Base-by-base conservation (phyloP, 306 rosid genomes). In the Clitoria ternatea region DNA sequence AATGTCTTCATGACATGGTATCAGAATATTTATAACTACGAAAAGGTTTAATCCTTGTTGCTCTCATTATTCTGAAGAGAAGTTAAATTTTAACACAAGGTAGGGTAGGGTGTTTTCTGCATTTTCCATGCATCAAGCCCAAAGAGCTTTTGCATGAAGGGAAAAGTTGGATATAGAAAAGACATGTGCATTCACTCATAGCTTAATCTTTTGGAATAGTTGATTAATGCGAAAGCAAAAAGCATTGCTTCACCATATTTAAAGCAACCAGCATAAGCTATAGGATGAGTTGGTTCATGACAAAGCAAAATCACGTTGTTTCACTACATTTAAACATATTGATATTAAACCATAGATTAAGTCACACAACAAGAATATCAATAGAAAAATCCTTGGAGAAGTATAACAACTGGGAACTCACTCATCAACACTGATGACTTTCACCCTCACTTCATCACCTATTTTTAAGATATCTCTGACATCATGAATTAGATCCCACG, bases 401-500 rank as follows among this genome's bases (percentile, higher is more conserved):
- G 43, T 57, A 44, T 59, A 33, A 27, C 35, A 47, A 62, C n/a
- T 7, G 20, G 69, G 44, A 55, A 72, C 88, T 83, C 66, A 89
- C 97, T 86, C 42, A 78, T 93, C 90, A 60, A 93, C 64, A 75
- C 60, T 62, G 40, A 67, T 66, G 56, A 93, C 83, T 77, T 93
- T 93, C 78, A 81, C 97, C 83, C 76, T 88, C 65, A 88, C 85
- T 70, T 72, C 50, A 67, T 90, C 94, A 26, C 90, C 96, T 70
- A 68, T 89, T 45, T 72, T 73, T 72, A 93, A 77, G 85, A 93
- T 59, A 63, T 93, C 97, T 81, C 97, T 82, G 65, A 84, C 90
- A 82, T 90, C 97, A 49, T 76, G 92, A 79, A 93, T 85, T 72
- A 93, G 81, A 85, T 93, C 98, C 98, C 98, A 93, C 10, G 98